A percentile compares a stretch with the other conserved stretches of the same genome.
These are phyloP conservation scores for Sporothrix phasma DNA, from an alignment of 2,329 filamentous ascomycete species.

Conservation along the genomic window DNA sequence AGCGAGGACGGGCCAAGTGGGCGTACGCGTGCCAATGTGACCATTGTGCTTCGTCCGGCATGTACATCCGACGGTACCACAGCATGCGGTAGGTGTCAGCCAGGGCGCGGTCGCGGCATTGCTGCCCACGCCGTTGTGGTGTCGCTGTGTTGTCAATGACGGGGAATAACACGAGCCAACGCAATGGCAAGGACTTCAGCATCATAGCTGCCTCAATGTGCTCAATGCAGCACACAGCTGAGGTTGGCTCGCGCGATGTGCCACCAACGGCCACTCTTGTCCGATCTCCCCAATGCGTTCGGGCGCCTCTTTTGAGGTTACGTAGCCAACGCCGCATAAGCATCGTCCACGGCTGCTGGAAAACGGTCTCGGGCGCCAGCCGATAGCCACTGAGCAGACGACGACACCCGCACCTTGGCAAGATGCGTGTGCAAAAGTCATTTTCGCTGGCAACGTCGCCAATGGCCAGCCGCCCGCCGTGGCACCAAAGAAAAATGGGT, in stretches of 20 bases:
- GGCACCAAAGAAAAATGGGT: constrained; percentile 32
- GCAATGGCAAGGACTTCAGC: too few relatives aligned
- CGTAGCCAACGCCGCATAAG: neutral
- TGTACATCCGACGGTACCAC: constrained; percentile 30
- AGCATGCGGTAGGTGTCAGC: constrained; percentile 24
- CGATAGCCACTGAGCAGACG: constrained; percentile 6
- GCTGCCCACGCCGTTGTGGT: neutral
- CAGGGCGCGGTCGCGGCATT: constrained; percentile 3
- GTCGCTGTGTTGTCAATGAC: constrained; percentile 7
- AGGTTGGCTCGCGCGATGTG: neutral
- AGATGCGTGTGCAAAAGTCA: constrained; percentile 26
- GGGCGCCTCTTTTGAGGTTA: neutral
- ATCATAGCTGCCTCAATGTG: neutral
- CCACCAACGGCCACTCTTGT: neutral
- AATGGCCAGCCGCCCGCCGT: constrained; percentile 33
- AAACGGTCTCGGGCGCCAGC: neutral
- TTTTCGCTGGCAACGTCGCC: constrained; percentile 28
- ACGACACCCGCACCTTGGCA: constrained; percentile 19
- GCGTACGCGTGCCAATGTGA: constrained; percentile 26
- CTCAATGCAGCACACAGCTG: neutral
- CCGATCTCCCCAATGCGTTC: neutral
- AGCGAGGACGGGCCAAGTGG: constrained; percentile 26
- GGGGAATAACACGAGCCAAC: neutral
- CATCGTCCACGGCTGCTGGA: neutral
- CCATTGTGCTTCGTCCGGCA: constrained; percentile 22